These are phyloP conservation scores for Fibroporia radiculosa DNA, from an alignment of 768 basidiomycete genomes.

Conservation along the genomic window DNA sequence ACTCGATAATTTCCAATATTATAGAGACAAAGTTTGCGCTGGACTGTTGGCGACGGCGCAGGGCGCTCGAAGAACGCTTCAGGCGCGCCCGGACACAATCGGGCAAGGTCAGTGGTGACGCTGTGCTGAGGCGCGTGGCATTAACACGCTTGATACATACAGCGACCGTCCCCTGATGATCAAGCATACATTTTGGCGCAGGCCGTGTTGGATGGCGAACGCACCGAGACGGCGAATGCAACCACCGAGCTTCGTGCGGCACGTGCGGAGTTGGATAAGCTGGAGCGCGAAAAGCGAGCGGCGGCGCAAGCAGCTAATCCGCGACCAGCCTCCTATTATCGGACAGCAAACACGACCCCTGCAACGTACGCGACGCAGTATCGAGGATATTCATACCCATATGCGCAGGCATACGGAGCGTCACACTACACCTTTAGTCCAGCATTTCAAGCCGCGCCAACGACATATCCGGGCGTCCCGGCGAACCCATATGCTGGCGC, in stretches of 20 bases:
- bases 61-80: constrained; percentile 52
- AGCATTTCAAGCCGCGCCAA: constrained; percentile 2
- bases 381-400: constrained; percentile 20
- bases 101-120: constrained; percentile 43
- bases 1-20: background rate
- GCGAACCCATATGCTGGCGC: background rate
- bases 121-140: constrained; percentile 1
- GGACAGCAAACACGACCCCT: constrained; percentile 26
- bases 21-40: constrained; percentile 67
- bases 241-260: constrained; percentile 55
- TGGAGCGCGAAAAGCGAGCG: constrained; percentile 63
- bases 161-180: constrained; percentile 56
- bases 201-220: constrained; percentile 57
- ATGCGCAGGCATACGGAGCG: constrained; percentile 18
- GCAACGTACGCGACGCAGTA: constrained; percentile 19
- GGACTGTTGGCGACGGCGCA: constrained; percentile 52
- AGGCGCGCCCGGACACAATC: constrained; percentile 41
- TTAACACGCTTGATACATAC: constrained; percentile 3
- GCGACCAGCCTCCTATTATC: constrained; percentile 9
- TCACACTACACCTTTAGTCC: constrained; percentile 19
- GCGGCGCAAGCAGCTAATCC: constrained; percentile 13
- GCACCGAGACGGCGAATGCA: constrained; percentile 48
- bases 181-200: constrained; percentile 61
- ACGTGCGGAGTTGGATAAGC: constrained; percentile 55
- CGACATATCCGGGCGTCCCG: constrained; percentile 3